Percentiles rank a stretch among this genome's conserved stretches.
Conservation (phyloP, 169 alveolate species). For the Eimeria falciformis region DNA sequence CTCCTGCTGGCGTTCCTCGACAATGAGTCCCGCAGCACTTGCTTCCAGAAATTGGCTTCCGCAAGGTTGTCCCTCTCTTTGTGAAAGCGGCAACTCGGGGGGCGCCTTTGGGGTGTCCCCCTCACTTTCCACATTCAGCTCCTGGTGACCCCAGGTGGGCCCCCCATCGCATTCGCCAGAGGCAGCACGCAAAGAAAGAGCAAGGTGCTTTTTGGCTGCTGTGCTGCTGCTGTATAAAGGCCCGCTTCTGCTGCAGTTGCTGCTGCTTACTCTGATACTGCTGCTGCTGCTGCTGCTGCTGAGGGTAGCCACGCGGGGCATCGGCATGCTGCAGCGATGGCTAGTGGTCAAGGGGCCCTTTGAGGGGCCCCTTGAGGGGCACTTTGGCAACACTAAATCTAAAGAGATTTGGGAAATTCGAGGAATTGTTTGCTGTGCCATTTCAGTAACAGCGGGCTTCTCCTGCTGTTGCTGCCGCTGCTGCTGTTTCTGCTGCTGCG, state of each 20-base stretch:
- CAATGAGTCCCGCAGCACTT: too few species aligned
- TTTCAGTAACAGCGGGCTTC: background rate
- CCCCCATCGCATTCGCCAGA: background rate
- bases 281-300: background rate
- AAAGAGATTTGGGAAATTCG: too few species aligned
- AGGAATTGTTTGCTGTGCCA: background rate
- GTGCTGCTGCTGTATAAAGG: too few species aligned
- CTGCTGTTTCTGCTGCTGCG: background rate
- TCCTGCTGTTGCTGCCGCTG: background rate
- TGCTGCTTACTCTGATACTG: background rate
- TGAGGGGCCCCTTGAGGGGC: background rate
- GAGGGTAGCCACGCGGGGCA: background rate
- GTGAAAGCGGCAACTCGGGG: too few species aligned
- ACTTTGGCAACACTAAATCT: too few species aligned
- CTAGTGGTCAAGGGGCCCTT: background rate
- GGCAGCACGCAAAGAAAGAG: too few species aligned
- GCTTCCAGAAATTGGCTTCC: too few species aligned
- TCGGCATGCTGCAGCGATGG: background rate
- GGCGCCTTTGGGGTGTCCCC: background rate
- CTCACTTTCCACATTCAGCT: background rate
- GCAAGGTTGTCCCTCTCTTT: too few species aligned
- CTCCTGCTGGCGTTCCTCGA: too few species aligned
- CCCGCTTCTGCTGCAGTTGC: background rate
- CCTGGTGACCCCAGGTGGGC: background rate
- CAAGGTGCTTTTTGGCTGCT: too few species aligned